Evolutionary conservation across 2,329 filamentous ascomycete genomes (phyloP), one percentile per base, ranked within the genome.

Genomic region (Talaromyces sp.): DNA sequence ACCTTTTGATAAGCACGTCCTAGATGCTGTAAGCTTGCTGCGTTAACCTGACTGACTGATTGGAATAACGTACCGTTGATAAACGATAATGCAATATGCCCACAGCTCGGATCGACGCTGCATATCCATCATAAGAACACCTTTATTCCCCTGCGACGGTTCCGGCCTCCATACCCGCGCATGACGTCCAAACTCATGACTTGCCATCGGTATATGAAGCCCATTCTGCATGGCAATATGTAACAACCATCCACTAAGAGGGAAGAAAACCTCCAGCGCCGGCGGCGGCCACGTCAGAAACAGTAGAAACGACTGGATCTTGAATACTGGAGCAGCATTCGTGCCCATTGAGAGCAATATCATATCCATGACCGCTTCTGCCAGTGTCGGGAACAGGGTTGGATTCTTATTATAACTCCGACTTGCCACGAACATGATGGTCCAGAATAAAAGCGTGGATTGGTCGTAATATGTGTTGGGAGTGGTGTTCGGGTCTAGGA

Each of bases 361-460:
- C 67, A 75, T 67, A n/a, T 73, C 69, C 0, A 66, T 61, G 5
- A 77, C 65, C 37, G 66, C 70, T 13, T 66, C 64, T 3, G 70
- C 64, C 6, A 77, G 61, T 1, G 71, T 70, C 1, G 63, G 67
- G 6, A 74, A 60, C 9, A 77, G 52, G 0, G 74, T 76, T 2
- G 74, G 74, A 46, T 77, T 75, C 22, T 64, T 70, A 1, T 64
- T 43, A 53, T 74, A 77, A 3, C 69, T 69, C 8, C 74, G 66
- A 57, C 70, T 73, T 13, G 69, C 68, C 9, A 73, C 69, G 2
- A 70, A 69, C 13, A 75, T 66, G 5, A 77, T 87, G 50, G 88
- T 83, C 91, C 91, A 96, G 73, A 96, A 96, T 1, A 96, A 81
- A 13, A 96, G 79, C 3, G 86, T 85, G 53, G 91, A 88, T 66